Evolutionary conservation across 2,329 filamentous ascomycete species (phyloP).

Genomic region (Diaporthe batatas): DNA sequence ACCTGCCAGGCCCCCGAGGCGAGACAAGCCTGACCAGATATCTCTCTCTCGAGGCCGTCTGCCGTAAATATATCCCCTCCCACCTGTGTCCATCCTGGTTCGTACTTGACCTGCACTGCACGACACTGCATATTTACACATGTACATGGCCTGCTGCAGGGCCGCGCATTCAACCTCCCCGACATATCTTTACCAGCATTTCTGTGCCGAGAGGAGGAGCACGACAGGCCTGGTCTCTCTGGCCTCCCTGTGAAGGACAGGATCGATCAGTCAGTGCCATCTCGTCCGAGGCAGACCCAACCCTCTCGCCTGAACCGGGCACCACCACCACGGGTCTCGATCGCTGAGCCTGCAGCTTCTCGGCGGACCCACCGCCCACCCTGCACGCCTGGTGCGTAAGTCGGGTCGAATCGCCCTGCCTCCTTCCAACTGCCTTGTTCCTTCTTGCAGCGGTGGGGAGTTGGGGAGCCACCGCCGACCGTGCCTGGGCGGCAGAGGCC

Average conservation of each 20-base stretch:
- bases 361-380: slow-evolving; percentile 27
- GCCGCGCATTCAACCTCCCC: slow-evolving; percentile 20
- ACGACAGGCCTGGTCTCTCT: neutral
- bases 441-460: slow-evolving; percentile 22
- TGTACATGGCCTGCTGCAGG: slow-evolving; percentile 21
- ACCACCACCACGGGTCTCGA: neutral
- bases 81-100: slow-evolving; percentile 4
- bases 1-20: slow-evolving; percentile 15
- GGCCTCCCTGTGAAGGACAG: neutral
- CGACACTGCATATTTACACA: slow-evolving; percentile 10
- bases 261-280: neutral
- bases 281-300: neutral
- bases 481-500: neutral
- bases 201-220: neutral
- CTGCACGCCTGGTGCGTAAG: slow-evolving; percentile 30
- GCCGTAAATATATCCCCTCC: slow-evolving; percentile 21
- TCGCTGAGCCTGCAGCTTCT: slow-evolving; percentile 31
- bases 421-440: neutral
- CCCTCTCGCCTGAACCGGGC: neutral
- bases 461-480: slow-evolving; percentile 6
- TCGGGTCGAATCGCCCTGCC: neutral
- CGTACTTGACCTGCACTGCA: slow-evolving; percentile 32
- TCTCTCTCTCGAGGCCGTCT: slow-evolving; percentile 7
- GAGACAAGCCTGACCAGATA: neutral
- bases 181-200: slow-evolving; percentile 20